Evolutionary conservation across 2,329 filamentous ascomycete genomes (phyloP).

Genomic region (Apiospora aurea): DNA sequence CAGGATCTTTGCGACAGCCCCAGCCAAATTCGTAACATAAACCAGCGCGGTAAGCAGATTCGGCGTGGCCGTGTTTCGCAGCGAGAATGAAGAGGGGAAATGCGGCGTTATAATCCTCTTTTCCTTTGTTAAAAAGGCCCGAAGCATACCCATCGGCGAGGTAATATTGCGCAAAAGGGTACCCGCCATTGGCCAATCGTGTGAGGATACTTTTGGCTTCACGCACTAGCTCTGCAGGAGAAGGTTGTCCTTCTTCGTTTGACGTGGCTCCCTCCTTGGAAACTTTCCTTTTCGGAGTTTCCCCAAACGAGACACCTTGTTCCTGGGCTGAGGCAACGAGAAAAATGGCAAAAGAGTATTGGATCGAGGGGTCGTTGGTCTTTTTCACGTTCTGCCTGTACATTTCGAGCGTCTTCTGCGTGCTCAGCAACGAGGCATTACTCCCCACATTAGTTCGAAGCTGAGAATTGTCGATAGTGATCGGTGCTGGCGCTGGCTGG

Average conservation of each 20-base stretch:
- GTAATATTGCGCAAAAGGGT: conserved; percentile 98
- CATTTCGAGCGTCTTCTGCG: conserved; percentile 96
- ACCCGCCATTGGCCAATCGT: conserved; percentile 83
- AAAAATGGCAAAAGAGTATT: conserved; percentile 96
- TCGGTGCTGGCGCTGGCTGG: conserved; percentile 72
- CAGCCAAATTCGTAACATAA: conserved; percentile 98
- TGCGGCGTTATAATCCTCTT: conserved; percentile 87
- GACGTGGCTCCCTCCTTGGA: conserved; percentile 57
- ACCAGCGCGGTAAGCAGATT: conserved; percentile 91
- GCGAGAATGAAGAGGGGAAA: conserved; percentile 93
- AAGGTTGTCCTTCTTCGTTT: conserved; percentile 45
- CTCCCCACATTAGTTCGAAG: conserved; percentile 81
- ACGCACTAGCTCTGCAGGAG: conserved; percentile 73
- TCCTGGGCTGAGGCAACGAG: conserved; percentile 90
- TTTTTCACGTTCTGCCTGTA: conserved; percentile 98
- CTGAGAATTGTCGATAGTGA: conserved; percentile 80
- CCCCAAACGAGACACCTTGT: conserved; percentile 64
- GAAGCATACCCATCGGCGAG: conserved; percentile 93
- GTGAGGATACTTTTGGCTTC: conserved; percentile 92
- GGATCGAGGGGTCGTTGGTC: conserved; percentile 86
- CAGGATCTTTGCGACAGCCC: conserved; percentile 88
- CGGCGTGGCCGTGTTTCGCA: conserved; percentile 95
- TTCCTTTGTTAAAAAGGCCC: conserved; percentile 93
- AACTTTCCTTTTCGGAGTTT: conserved; percentile 52
- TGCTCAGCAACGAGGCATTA: conserved; percentile 89